Percentiles rank a stretch among this genome's conserved stretches.
These are phyloP conservation scores for Stachybotrys echinatus DNA, from an alignment of 2,329 filamentous ascomycete species.

Conservation along the genomic window DNA sequence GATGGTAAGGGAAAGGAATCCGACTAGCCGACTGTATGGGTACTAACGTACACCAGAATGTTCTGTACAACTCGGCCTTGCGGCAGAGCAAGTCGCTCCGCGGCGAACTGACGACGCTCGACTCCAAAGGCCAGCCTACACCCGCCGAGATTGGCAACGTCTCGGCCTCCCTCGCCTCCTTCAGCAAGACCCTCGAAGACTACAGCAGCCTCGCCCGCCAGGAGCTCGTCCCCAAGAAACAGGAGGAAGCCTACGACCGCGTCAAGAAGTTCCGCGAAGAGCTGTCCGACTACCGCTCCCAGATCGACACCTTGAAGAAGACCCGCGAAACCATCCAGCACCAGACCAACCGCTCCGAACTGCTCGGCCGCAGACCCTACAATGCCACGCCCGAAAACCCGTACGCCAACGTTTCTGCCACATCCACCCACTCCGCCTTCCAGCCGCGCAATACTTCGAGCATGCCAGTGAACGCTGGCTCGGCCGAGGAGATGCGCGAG, in stretches of 20 bases:
- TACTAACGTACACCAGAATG: slow-evolving; percentile 55
- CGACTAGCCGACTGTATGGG: neutral
- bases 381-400: slow-evolving; percentile 84
- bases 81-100: slow-evolving; percentile 79
- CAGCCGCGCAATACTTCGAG: slow-evolving; percentile 36
- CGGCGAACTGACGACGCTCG: slow-evolving; percentile 67
- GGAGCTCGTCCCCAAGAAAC: slow-evolving; percentile 85
- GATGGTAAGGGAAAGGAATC: neutral
- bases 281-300: slow-evolving; percentile 70
- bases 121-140: slow-evolving; percentile 59
- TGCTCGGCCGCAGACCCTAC: slow-evolving; percentile 81
- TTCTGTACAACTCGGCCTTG: slow-evolving; percentile 78
- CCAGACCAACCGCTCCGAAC: slow-evolving; percentile 64
- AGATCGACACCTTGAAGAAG: slow-evolving; percentile 72
- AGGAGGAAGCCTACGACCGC: slow-evolving; percentile 82
- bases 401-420: slow-evolving; percentile 57
- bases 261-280: slow-evolving; percentile 82
- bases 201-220: slow-evolving; percentile 81
- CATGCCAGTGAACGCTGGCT: slow-evolving; percentile 18
- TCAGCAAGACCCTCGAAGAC: slow-evolving; percentile 87
- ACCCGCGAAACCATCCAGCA: slow-evolving; percentile 70
- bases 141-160: slow-evolving; percentile 57
- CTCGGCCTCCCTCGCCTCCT: slow-evolving; percentile 71
- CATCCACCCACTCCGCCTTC: slow-evolving; percentile 27
- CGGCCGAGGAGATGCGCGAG: slow-evolving; percentile 66